These are phyloP conservation scores for Arxiozyma heterogenica DNA, from an alignment of 1,139 yeast genomes.

Conservation along the genomic window DNA sequence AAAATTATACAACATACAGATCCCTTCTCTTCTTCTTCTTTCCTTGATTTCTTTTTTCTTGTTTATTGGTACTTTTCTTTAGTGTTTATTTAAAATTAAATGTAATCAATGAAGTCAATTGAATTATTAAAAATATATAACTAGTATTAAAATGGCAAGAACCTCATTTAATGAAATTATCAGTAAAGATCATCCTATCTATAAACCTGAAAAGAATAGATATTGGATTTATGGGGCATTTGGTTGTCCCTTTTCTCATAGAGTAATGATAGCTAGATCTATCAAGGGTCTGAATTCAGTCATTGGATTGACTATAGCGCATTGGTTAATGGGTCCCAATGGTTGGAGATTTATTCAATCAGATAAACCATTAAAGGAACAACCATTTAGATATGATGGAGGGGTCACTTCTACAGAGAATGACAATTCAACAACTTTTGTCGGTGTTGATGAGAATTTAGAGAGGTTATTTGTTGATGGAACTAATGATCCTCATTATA, in stretches of 20 bases:
- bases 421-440: constrained; percentile 7
- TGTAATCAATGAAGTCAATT: not conserved
- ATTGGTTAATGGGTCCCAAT: constrained; percentile 8
- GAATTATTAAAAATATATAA: not conserved
- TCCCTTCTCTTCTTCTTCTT: too few species aligned
- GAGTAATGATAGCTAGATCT: constrained; percentile 9
- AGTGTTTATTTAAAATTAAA: not conserved
- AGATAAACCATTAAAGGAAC: constrained; percentile 6
- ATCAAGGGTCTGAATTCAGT: constrained; percentile 7
- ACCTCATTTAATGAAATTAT: constrained; percentile 9
- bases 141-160: constrained; percentile 1
- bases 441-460: constrained; percentile 6
- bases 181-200: constrained; percentile 6
- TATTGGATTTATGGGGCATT: constrained; percentile 11
- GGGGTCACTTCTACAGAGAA: constrained; percentile 7
- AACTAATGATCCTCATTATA: constrained; percentile 10
- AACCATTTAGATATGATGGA: constrained; percentile 10
- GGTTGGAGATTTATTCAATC: constrained; percentile 10
- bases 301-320: constrained; percentile 10
- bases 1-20: too few species aligned
- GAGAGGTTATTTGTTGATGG: constrained; percentile 11
- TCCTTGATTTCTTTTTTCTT: too few species aligned
- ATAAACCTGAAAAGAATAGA: constrained; percentile 10
- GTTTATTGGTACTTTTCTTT: not conserved
- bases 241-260: constrained; percentile 13